Conservation (phyloP, 1,284 basidiomycete genomes). For the Bondarzewia mesenterica region DNA sequence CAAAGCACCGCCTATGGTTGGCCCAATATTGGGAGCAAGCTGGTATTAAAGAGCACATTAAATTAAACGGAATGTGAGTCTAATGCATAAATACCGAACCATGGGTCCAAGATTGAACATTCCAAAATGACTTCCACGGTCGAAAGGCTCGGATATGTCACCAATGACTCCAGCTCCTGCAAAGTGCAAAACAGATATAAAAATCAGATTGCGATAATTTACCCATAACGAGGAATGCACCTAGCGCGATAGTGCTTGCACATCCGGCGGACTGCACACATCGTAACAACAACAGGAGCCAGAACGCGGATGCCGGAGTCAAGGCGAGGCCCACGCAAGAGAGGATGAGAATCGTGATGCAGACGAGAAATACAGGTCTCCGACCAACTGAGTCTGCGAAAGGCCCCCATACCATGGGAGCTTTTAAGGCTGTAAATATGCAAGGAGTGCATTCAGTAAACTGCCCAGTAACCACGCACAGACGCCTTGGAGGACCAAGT, state of each 20-base stretch:
- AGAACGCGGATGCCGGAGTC: slow-evolving; percentile 35
- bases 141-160: slow-evolving; percentile 28
- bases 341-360: slow-evolving; percentile 29
- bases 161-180: slow-evolving; percentile 30
- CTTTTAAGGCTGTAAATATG: background rate
- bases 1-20: slow-evolving; percentile 49
- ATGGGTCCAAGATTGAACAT: slow-evolving; percentile 29
- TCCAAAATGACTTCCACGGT: slow-evolving; percentile 32
- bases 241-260: slow-evolving; percentile 34
- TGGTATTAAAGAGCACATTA: slow-evolving; percentile 6
- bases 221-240: slow-evolving; percentile 16
- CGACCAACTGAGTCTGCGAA: slow-evolving; percentile 35
- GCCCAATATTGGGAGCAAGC: slow-evolving; percentile 31
- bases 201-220: too few relatives aligned
- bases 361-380: slow-evolving; percentile 34
- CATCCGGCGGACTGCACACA: slow-evolving; percentile 38
- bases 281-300: slow-evolving; percentile 38
- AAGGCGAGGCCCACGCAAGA: slow-evolving; percentile 40
- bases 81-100: slow-evolving; percentile 15
- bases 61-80: too few relatives aligned
- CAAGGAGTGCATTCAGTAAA: background rate
- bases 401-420: background rate
- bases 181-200: background rate
- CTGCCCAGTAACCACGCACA: background rate
- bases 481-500: background rate